phyloP scores from a whole-genome alignment of 768 basidiomycete genomes.

The Amanita molliuscula region DNA sequence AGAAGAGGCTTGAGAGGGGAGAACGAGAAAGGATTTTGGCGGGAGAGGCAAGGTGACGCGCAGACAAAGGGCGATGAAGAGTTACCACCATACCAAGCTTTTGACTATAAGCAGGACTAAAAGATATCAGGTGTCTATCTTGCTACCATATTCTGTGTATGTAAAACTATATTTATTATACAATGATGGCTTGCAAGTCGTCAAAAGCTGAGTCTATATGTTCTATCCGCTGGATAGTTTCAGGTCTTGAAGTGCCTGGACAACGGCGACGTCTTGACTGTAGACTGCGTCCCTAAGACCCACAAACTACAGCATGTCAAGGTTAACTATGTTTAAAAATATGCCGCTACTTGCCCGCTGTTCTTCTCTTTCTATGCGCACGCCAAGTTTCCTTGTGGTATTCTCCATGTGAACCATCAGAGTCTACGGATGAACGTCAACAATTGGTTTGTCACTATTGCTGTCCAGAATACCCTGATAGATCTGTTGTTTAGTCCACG shows the following conservation, averaged over 20 bases:
- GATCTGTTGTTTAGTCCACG: conserved; percentile 53
- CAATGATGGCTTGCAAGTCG: not conserved
- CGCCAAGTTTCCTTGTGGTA: conserved; percentile 37
- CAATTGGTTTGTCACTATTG: not conserved
- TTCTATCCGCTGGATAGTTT: not conserved
- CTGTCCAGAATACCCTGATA: conserved; percentile 36
- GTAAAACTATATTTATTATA: not conserved
- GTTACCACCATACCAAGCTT: conserved; percentile 37
- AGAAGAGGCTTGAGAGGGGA: conserved; percentile 53
- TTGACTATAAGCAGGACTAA: conserved; percentile 8
- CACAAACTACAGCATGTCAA: conserved; percentile 13
- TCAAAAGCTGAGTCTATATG: not conserved
- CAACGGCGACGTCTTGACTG: conserved; percentile 8
- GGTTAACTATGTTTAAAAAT: not conserved
- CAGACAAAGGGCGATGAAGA: conserved; percentile 28
- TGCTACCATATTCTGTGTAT: not conserved
- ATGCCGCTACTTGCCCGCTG: conserved; percentile 29
- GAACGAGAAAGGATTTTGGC: conserved; percentile 47
- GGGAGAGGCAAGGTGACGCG: conserved; percentile 12
- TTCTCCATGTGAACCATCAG: conserved; percentile 65
- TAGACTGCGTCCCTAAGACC: conserved; percentile 16
- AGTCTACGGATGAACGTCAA: conserved; percentile 28
- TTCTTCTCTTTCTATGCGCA: conserved; percentile 43
- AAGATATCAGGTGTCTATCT: not conserved
- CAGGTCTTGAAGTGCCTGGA: conserved; percentile 1